phyloP scores from a whole-genome alignment of 192 early-diverging fungal species.

The Podila verticillata region DNA sequence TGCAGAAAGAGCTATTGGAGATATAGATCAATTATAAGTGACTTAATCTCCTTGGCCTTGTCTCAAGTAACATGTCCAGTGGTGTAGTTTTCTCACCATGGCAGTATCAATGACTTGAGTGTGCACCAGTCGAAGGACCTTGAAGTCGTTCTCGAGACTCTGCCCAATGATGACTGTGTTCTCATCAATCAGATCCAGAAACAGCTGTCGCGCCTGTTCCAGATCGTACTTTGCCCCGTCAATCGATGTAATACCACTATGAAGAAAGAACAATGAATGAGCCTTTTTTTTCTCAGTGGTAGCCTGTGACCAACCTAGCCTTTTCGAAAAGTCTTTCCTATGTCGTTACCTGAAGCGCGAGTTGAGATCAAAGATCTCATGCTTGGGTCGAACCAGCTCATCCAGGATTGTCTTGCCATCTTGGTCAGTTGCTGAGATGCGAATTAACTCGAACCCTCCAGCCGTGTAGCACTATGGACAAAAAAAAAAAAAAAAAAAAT shows the following conservation, averaged over 20 bases:
- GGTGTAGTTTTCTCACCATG: constrained; percentile 24
- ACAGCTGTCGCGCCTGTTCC: constrained; percentile 35
- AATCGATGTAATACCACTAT: constrained; percentile 63
- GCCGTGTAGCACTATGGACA: constrained; percentile 67
- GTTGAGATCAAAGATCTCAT: constrained; percentile 71
- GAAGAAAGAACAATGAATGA: not conserved
- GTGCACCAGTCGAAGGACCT: constrained; percentile 51
- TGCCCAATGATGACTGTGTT: constrained; percentile 73
- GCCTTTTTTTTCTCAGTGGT: not conserved
- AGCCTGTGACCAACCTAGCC: too few relatives aligned
- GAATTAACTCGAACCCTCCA: constrained; percentile 72
- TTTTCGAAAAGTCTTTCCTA: too few relatives aligned
- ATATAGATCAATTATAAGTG: not conserved
- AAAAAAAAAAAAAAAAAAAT: not conserved
- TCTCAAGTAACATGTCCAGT: not conserved
- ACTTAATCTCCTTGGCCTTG: not conserved
- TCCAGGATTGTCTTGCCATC: constrained; percentile 62
- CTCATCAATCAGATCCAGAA: constrained; percentile 54
- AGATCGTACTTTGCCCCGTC: constrained; percentile 61
- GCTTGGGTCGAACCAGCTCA: constrained; percentile 64
- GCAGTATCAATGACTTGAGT: constrained; percentile 53
- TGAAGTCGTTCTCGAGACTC: constrained; percentile 54
- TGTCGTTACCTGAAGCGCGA: constrained; percentile 48
- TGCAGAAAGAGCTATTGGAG: constrained; percentile 62
- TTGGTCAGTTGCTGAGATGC: constrained; percentile 65